Percentiles rank a stretch among this genome's conserved stretches.
Evolutionary conservation across 306 rosid genomes (phyloP).

Genomic region (Purshia tridentata): DNA sequence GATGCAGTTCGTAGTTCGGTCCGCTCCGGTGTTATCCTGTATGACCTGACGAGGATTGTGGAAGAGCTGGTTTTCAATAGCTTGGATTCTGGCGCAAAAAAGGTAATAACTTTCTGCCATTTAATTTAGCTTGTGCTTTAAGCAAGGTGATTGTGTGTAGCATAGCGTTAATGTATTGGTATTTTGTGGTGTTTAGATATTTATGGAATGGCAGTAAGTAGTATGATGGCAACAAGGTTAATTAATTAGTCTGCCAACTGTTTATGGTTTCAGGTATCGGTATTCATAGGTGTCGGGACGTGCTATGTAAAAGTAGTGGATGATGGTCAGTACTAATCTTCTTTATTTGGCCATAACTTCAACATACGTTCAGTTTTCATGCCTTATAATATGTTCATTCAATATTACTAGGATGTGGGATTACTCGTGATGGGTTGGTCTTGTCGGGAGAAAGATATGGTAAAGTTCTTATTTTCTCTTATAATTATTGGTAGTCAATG

Average conservation of each 20-base stretch:
- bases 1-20: slow-evolving; percentile 57
- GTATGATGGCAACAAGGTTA: not conserved
- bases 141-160: not conserved
- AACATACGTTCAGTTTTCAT: not conserved
- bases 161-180: not conserved
- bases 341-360: slow-evolving; percentile 21
- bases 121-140: not conserved
- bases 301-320: slow-evolving; percentile 75
- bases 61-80: slow-evolving; percentile 84
- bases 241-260: slow-evolving; percentile 5
- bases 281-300: slow-evolving; percentile 57
- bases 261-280: slow-evolving; percentile 53
- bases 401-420: slow-evolving; percentile 64
- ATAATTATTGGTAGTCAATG: not conserved
- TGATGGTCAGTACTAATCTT: slow-evolving; percentile 52
- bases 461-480: slow-evolving; percentile 18
- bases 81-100: slow-evolving; percentile 71
- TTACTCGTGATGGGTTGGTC: slow-evolving; percentile 77
- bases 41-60: slow-evolving; percentile 67
- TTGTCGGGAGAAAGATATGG: slow-evolving; percentile 90
- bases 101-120: slow-evolving; percentile 35
- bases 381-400: not conserved
- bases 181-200: not conserved
- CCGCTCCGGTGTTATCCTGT: slow-evolving; percentile 64
- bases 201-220: not conserved